These are phyloP conservation scores for Lindgomyces ingoldianus DNA, from an alignment of 495 filamentous ascomycete genomes.

Conservation along the genomic window DNA sequence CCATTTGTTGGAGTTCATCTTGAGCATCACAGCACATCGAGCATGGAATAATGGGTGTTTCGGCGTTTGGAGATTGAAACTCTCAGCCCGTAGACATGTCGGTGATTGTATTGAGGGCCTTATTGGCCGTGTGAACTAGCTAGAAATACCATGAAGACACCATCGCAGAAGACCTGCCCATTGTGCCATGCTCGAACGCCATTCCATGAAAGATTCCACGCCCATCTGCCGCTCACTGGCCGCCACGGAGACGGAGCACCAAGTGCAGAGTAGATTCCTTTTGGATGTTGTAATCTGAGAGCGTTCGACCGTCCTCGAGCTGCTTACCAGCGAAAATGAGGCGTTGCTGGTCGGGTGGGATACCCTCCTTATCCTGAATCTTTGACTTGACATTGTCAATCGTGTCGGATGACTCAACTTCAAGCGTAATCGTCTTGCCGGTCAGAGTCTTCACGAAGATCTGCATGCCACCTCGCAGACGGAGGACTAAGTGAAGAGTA, in stretches of 20 bases:
- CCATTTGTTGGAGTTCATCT: too few relatives aligned
- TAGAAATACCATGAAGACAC: conserved; percentile 19
- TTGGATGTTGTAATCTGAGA: neutral
- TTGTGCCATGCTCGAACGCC: conserved; percentile 29
- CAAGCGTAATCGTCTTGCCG: conserved; percentile 91
- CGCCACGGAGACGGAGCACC: conserved; percentile 40
- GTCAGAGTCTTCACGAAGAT: conserved; percentile 94
- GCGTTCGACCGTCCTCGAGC: neutral
- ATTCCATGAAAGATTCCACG: conserved; percentile 10
- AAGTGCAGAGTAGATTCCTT: conserved; percentile 27
- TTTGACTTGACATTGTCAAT: conserved; percentile 93
- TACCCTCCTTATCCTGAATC: conserved; percentile 99
- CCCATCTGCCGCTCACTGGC: conserved; percentile 53
- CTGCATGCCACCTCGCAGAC: conserved; percentile 96
- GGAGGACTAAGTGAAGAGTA: conserved; percentile 81
- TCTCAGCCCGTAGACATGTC: conserved; percentile 37
- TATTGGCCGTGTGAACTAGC: conserved; percentile 14
- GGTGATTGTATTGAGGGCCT: conserved; percentile 25
- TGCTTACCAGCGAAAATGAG: neutral
- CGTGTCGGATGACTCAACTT: conserved; percentile 88
- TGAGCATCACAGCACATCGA: too few relatives aligned
- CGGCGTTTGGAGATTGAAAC: too few relatives aligned
- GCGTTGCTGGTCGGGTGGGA: conserved; percentile 96
- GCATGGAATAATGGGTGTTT: too few relatives aligned
- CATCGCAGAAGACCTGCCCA: conserved; percentile 13